Conservation (phyloP, 208 protist genomes). For the Trypanosoma scelopori region DNA sequence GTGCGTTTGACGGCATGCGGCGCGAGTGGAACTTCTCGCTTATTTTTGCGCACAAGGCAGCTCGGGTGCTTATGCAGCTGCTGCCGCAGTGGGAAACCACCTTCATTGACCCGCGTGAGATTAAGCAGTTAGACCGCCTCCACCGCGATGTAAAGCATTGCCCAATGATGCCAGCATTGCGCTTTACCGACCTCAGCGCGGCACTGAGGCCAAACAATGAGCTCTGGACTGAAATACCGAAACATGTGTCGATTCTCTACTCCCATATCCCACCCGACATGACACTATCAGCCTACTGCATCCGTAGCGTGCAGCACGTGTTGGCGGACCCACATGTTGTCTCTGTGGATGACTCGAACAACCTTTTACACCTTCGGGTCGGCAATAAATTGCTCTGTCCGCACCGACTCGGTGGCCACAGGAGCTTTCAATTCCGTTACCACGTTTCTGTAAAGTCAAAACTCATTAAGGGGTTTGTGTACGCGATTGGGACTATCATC, state of each 20-base stretch:
- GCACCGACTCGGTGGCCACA: slow-evolving; percentile 52
- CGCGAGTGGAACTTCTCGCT: slow-evolving; percentile 89
- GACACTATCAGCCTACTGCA: slow-evolving; percentile 68
- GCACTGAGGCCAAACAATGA: slow-evolving; percentile 37
- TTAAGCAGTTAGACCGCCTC: slow-evolving; percentile 42
- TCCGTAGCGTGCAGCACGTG: slow-evolving; percentile 70
- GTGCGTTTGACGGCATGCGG: slow-evolving; percentile 63
- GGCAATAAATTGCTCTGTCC: slow-evolving; percentile 67
- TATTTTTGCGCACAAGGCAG: slow-evolving; percentile 64
- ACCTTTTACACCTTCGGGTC: slow-evolving; percentile 51
- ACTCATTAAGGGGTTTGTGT: slow-evolving; percentile 56
- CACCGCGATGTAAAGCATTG: slow-evolving; percentile 60
- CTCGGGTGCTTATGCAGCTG: slow-evolving; percentile 64
- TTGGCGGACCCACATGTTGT: slow-evolving; percentile 67
- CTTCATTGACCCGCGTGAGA: slow-evolving; percentile 79
- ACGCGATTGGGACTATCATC: slow-evolving; percentile 72
- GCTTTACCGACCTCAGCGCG: slow-evolving; percentile 63
- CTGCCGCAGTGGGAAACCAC: slow-evolving; percentile 74
- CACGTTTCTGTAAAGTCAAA: slow-evolving; percentile 50
- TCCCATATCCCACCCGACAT: slow-evolving; percentile 63
- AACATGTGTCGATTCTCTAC: slow-evolving; percentile 76
- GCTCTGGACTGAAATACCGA: slow-evolving; percentile 74
- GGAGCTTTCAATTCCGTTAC: slow-evolving; percentile 75
- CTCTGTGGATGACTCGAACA: slow-evolving; percentile 66
- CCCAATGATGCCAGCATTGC: slow-evolving; percentile 52